phyloP scores from a whole-genome alignment of 345 rosid species.

The Murraya koenigii region DNA sequence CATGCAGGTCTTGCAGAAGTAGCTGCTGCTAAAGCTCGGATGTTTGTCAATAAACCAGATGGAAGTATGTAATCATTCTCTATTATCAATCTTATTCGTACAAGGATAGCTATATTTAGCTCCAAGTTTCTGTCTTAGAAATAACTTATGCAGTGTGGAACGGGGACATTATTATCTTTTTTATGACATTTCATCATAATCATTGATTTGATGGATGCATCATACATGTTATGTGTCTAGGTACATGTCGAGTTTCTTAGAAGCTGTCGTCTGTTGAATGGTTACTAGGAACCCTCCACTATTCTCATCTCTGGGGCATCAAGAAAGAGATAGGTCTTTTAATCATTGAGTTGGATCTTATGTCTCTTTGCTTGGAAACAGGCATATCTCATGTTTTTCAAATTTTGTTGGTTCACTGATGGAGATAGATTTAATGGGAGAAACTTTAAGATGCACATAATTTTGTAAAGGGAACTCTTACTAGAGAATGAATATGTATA shows the following conservation, averaged over 20 bases:
- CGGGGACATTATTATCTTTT: neutral
- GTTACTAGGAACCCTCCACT: neutral
- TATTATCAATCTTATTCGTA: neutral
- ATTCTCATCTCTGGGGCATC: neutral
- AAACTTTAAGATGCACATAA: neutral
- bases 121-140: neutral
- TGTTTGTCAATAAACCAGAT: conserved; percentile 91
- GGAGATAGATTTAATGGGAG: neutral
- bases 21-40: conserved; percentile 96
- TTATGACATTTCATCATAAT: neutral
- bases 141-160: conserved; percentile 4
- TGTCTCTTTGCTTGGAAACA: neutral
- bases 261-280: neutral
- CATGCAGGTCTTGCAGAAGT: conserved; percentile 94
- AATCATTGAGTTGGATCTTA: neutral
- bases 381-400: neutral
- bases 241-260: neutral
- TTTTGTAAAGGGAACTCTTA: neutral
- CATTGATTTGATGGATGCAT: neutral
- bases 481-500: too few relatives aligned
- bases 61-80: conserved; percentile 59
- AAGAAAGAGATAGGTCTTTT: neutral
- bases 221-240: neutral
- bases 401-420: too few relatives aligned
- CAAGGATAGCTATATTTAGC: neutral